Percentiles rank a stretch among this genome's conserved stretches.
phyloP scores from a whole-genome alignment of 179 eudicot species.

The Nepenthes alata region DNA sequence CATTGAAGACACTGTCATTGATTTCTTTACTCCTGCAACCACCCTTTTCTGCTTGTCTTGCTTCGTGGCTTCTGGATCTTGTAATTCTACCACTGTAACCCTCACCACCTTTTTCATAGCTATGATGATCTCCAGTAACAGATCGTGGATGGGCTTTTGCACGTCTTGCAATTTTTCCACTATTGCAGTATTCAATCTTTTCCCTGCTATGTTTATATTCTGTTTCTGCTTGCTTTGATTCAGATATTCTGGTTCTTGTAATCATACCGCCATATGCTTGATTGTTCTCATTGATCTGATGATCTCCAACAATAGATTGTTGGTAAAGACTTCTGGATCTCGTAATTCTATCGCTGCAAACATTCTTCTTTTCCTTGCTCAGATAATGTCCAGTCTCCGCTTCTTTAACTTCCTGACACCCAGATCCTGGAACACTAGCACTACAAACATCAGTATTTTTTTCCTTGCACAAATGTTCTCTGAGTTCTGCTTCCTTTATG shows the following conservation, averaged over 20 bases:
- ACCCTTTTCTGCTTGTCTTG: constrained; percentile 8
- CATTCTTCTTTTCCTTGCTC: constrained; percentile 3
- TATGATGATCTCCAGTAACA: background rate
- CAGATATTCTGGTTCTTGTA: background rate
- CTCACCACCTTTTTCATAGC: background rate
- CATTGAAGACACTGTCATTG: too few species aligned
- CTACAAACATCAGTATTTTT: constrained; percentile 7
- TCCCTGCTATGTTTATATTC: background rate
- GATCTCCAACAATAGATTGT: background rate
- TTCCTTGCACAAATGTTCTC: constrained; percentile 10
- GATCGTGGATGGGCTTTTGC: background rate
- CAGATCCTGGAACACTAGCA: constrained; percentile 10
- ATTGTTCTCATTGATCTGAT: background rate
- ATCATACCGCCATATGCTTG: background rate
- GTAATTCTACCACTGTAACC: constrained; percentile 12
- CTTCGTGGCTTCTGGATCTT: constrained; percentile 21
- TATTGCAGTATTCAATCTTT: background rate
- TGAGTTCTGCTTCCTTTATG: constrained; percentile 1
- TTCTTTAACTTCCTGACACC: constrained; percentile 7
- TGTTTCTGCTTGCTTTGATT: background rate
- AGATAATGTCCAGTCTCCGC: constrained; percentile 9
- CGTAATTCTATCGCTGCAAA: constrained; percentile 6
- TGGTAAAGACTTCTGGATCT: background rate
- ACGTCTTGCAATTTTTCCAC: constrained; percentile 3
- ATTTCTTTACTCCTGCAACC: constrained; percentile 5